Evolutionary conservation across 148 eudicot species (phyloP).

Genomic region (Oxyria digyna): DNA sequence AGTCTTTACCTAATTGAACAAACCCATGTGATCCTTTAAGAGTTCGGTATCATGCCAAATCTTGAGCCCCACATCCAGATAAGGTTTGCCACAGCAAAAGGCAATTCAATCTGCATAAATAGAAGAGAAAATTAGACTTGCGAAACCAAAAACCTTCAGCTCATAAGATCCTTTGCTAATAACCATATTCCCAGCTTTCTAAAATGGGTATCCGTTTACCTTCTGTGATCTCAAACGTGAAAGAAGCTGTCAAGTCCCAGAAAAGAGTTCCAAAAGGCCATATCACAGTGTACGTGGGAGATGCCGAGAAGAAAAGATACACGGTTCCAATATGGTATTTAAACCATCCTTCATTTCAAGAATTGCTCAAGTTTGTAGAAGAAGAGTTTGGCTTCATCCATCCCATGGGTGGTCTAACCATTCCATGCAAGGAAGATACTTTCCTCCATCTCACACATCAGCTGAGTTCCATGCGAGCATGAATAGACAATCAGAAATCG

Average conservation of each 20-base stretch:
- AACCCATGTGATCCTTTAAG: neutral
- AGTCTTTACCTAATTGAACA: neutral
- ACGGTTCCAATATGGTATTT: constrained; percentile 39
- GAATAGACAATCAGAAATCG: neutral
- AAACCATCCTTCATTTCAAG: constrained; percentile 35
- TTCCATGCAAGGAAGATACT: constrained; percentile 37
- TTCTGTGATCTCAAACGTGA: neutral
- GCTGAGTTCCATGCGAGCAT: neutral
- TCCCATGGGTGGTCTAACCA: constrained; percentile 38
- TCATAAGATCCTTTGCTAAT: neutral
- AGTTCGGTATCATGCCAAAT: neutral
- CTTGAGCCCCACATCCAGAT: no score
- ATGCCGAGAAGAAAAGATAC: constrained; percentile 22
- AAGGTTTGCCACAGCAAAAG: neutral
- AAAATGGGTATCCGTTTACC: neutral
- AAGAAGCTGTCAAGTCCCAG: neutral
- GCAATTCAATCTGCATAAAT: neutral
- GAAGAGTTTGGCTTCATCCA: constrained; percentile 54
- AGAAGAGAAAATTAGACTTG: neutral
- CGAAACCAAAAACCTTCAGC: neutral
- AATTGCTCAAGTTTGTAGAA: constrained; percentile 34
- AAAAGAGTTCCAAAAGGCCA: constrained; percentile 45
- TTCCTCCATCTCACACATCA: neutral
- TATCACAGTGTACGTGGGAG: constrained; percentile 45
- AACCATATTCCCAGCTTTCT: neutral